Conservation (phyloP, 139 green algal species). For the Tetradesmus lagerheimii region DNA sequence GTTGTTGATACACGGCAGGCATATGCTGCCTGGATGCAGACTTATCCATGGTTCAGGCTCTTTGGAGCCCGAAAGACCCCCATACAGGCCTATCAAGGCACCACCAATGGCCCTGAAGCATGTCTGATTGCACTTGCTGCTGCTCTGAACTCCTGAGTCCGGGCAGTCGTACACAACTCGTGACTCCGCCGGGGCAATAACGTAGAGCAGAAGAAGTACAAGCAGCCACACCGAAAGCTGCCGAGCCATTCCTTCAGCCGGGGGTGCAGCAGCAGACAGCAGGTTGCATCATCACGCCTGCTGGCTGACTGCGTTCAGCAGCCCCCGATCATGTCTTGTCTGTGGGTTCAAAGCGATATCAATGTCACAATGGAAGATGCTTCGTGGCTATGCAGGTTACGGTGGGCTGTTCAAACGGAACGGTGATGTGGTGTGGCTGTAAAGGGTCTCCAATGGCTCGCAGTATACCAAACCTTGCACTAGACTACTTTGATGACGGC, state of each 20-base stretch:
- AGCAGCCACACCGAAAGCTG: not conserved
- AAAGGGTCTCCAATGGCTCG: too few relatives aligned
- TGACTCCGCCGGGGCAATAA: not conserved
- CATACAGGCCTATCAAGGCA: not conserved
- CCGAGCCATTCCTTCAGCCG: not conserved
- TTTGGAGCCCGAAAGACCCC: not conserved
- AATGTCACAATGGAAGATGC: not conserved
- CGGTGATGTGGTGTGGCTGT: too few relatives aligned
- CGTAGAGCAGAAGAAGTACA: not conserved
- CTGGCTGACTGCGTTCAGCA: not conserved
- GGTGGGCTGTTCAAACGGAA: not conserved
- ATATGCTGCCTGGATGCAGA: not conserved
- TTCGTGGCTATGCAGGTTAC: not conserved
- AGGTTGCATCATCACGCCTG: not conserved
- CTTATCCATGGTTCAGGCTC: not conserved
- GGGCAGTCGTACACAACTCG: not conserved
- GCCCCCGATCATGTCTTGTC: not conserved
- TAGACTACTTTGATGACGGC: too few relatives aligned
- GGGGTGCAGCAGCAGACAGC: not conserved
- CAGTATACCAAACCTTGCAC: too few relatives aligned
- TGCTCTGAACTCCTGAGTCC: not conserved
- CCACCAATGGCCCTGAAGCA: not conserved
- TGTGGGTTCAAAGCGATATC: not conserved
- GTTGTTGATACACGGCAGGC: not conserved
- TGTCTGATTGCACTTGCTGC: slow-evolving; percentile 3